phyloP scores from a whole-genome alignment of 2,329 filamentous ascomycete genomes.

The Aureobasidium lini region DNA sequence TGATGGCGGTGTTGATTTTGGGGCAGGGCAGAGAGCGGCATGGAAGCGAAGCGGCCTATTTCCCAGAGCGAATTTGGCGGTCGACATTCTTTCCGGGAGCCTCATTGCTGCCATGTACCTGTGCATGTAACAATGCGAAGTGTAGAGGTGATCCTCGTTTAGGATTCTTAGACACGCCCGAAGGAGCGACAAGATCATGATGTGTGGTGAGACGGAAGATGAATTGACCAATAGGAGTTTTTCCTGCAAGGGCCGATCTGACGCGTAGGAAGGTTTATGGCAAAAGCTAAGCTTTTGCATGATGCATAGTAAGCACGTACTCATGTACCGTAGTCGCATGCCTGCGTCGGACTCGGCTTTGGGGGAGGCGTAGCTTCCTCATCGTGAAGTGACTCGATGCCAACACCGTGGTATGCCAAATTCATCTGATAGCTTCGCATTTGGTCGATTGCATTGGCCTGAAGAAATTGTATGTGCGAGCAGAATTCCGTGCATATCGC shows the following conservation, averaged over 20 bases:
- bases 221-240: not conserved
- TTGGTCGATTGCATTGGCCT: not conserved
- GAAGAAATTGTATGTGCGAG: not conserved
- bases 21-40: not conserved
- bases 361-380: conserved; percentile 10
- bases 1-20: not conserved
- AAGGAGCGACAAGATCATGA: not conserved
- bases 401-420: not conserved
- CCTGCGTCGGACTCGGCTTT: conserved; percentile 10
- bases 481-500: not conserved
- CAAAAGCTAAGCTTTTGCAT: conserved; percentile 2
- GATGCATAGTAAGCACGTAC: conserved; percentile 3
- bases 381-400: not conserved
- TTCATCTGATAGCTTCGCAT: not conserved
- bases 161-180: not conserved
- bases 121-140: not conserved
- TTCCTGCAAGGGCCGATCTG: not conserved
- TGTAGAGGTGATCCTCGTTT: not conserved
- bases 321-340: conserved; percentile 3
- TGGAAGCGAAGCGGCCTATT: not conserved
- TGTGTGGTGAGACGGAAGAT: conserved; percentile 4
- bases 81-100: not conserved
- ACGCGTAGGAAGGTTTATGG: not conserved
- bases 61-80: not conserved
- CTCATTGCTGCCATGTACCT: not conserved